Percentiles rank a stretch among this genome's conserved stretches.
These are phyloP conservation scores for Lecanicillium sp. DNA, from an alignment of 2,329 filamentous ascomycete species.

Conservation along the genomic window DNA sequence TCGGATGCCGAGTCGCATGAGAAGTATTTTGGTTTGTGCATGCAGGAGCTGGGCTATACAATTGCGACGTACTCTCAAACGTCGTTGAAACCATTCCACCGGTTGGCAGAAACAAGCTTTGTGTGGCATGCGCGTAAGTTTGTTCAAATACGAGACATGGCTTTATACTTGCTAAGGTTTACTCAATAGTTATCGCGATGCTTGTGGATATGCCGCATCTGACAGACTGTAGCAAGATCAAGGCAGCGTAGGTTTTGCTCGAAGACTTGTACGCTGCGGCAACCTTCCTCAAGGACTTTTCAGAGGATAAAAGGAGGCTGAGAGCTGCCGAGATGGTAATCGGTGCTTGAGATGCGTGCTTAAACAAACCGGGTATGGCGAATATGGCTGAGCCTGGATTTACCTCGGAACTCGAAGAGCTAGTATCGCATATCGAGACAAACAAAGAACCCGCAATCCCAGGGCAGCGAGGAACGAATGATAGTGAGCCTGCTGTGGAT, in stretches of 20 bases:
- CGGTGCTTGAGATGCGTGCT: neutral
- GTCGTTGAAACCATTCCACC: neutral
- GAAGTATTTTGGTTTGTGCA: neutral
- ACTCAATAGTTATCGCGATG: neutral
- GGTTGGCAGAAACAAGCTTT: neutral
- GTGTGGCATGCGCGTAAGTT: conserved; percentile 3
- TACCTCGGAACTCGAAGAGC: too few species aligned
- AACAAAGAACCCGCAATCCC: too few species aligned
- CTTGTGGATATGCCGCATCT: too few species aligned
- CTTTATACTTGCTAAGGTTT: too few species aligned
- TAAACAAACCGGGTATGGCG: neutral
- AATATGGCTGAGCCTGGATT: neutral
- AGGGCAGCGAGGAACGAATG: too few species aligned
- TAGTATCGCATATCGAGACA: too few species aligned
- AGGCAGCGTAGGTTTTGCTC: neutral
- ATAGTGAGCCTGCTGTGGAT: too few species aligned
- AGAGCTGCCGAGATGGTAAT: neutral
- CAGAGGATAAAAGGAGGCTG: neutral
- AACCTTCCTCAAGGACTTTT: neutral
- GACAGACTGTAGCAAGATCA: neutral
- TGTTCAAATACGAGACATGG: too few species aligned
- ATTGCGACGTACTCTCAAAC: neutral
- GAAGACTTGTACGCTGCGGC: neutral
- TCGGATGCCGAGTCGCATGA: neutral
- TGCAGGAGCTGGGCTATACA: neutral